Base-by-base conservation (phyloP, 169 alveolate species). In the Plasmodium gallinaceum region DNA sequence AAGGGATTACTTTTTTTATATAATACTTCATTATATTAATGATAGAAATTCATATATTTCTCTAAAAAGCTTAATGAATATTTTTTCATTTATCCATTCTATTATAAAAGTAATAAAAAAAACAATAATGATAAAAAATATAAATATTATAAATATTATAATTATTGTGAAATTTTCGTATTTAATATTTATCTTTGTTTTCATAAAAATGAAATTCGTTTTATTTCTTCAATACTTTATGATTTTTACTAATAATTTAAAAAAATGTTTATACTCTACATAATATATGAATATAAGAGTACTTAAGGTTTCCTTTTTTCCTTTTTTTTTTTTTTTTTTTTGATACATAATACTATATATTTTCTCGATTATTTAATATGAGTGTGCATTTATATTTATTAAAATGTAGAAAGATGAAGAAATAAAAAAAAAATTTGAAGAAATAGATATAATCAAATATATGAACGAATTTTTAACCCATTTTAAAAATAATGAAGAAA, bases 41-140 rank as follows among this genome's bases (percentile, higher is more conserved):
- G 90, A 80, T 58, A 80, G 90, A 80, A 80, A 80, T 39, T 54
- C 85, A 26, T 80, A 61, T 20, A 80, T 80, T 39, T 75, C 90
- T 45, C 43, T 80, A 39, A 80, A 80, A 80, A 42, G 24, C 9
- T 61, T 80, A 39, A 20, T 9, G 16, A 62, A 68, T 14, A 32
- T 80, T 20, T 43, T 80, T 43, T 45, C 57, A 57, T 80, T 80
- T 71, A 60, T 80, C 16, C 70, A 14, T 7, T 18, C 62, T 65
- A 80, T 80, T 66, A 80, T 68, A 80, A 60, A 80, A 72, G 90
- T 80, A 80, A 54, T 32, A 68, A 54, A 37, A 20, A 76, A 64
- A 32, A 66, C 39, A 37, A 18, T 9, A 62, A 8, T 37, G 2
- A 64, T 16, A 26, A 12, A 64, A 64, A 8, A 7, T 24, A 8